Conservation (phyloP, 2,329 filamentous ascomycete species). For the Exophiala spinifera region DNA sequence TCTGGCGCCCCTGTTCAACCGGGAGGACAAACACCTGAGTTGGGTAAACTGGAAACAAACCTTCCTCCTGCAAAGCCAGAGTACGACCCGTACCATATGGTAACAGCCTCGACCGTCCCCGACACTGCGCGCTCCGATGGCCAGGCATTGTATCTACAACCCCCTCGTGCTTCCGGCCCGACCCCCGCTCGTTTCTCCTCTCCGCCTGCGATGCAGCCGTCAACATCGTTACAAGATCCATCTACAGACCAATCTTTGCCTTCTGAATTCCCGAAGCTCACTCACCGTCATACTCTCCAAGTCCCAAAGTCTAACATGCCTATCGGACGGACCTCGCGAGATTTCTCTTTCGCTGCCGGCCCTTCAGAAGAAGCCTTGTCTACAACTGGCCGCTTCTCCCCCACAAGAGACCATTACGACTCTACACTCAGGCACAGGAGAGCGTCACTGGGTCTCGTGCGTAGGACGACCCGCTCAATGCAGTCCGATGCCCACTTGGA, state of each 20-base stretch:
- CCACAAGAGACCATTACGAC: conserved; percentile 44
- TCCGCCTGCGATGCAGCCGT: conserved; percentile 58
- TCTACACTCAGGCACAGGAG: conserved; percentile 55
- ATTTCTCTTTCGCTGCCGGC: conserved; percentile 50
- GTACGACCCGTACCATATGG: conserved; percentile 31
- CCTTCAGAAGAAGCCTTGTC: conserved; percentile 59
- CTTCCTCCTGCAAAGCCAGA: conserved; percentile 24
- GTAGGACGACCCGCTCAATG: conserved; percentile 78
- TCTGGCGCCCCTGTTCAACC: conserved; percentile 27
- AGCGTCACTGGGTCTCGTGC: conserved; percentile 76
- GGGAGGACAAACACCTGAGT: conserved; percentile 31
- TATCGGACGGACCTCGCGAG: conserved; percentile 63
- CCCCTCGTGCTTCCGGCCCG: conserved; percentile 3
- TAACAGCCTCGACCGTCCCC: conserved; percentile 36
- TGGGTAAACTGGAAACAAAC: conserved; percentile 17
- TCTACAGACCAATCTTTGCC: conserved; percentile 44
- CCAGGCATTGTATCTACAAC: conserved; percentile 3
- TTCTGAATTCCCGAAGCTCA: conserved; percentile 58
- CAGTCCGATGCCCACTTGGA: conserved; percentile 81
- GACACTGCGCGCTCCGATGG: conserved; percentile 29
- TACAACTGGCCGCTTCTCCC: conserved; percentile 79
- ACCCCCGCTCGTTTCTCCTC: conserved; percentile 40
- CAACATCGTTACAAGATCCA: conserved; percentile 32
- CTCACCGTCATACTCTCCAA: conserved; percentile 84
- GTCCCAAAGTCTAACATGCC: conserved; percentile 67